Evolutionary conservation across 192 early-diverging fungal species (phyloP), one percentile per base, ranked within the genome.

Genomic region (Entophlyctis luteolus): DNA sequence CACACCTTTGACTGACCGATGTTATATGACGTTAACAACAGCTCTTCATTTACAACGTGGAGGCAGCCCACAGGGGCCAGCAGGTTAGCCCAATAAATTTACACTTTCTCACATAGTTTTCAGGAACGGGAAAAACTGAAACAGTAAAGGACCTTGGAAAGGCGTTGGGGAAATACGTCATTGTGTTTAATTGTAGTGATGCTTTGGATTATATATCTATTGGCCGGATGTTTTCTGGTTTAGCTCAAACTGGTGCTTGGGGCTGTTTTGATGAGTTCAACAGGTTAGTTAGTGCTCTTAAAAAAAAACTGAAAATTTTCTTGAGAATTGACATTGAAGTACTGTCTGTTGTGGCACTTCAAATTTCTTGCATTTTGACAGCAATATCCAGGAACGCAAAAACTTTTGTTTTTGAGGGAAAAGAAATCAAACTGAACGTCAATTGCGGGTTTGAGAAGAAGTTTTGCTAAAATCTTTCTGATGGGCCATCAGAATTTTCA

Each of bases 231-330:
- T 86, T 86, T 54, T 78, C 79, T 29, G 84, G 84, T 50, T 72
- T 86, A 20, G 72, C 79, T 4, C 84, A 86, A 71, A 82, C 82
- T 18, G 84, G 84, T 23, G 84, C 84, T 23, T 86, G 84, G 84
- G 81, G 84, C n/a, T 84, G 82, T 57, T 86, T 86, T 58, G 84
- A 86, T 63, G 84, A 86, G 67, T 86, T 86, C 72, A 86, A 86
- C 55, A 48, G 39, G 39, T n/a, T n/a, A n/a, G n/a, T n/a, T n/a
- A n/a, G n/a, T 42, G n/a, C n/a, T 42, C n/a, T 42, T 42, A 12
- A 8, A 42, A 42, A 42, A 42, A 42, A 42, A 42, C 39, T 12
- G n/a, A 42, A 42, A 42, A 42, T n/a, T n/a, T n/a, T n/a, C n/a
- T n/a, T n/a, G n/a, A n/a, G 84, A 27, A 86, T 86, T 65, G 81